A percentile compares a stretch with the other conserved stretches of the same genome.
Conservation (phyloP, 768 basidiomycete species). For the Mycena vulgaris region DNA sequence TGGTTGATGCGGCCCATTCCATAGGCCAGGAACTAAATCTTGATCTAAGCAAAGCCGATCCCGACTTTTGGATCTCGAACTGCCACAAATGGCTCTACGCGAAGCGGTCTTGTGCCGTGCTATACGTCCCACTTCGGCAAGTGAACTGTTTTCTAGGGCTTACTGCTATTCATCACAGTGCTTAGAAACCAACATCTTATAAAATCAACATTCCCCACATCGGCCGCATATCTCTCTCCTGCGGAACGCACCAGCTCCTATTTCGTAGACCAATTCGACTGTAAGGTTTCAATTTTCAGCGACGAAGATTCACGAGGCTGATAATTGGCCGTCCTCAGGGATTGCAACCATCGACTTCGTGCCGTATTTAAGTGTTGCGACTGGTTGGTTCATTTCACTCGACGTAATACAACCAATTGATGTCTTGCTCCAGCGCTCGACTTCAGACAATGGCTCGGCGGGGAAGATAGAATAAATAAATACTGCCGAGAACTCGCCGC, state of each 20-base stretch:
- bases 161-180: background rate
- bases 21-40: constrained; percentile 83
- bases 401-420: too few relatives aligned
- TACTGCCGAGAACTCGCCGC: constrained; percentile 84
- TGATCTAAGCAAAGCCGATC: constrained; percentile 67
- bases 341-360: constrained; percentile 69
- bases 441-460: constrained; percentile 86
- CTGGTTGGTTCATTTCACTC: constrained; percentile 57
- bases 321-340: constrained; percentile 54
- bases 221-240: constrained; percentile 64
- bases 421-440: constrained; percentile 75
- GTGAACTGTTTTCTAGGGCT: constrained; percentile 12
- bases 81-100: constrained; percentile 90
- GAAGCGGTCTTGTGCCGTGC: constrained; percentile 75
- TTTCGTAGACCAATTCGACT: constrained; percentile 63
- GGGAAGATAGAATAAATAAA: constrained; percentile 81
- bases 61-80: constrained; percentile 91
- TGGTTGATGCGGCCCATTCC: constrained; percentile 89
- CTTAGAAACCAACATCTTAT: constrained; percentile 77
- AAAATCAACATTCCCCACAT: constrained; percentile 72
- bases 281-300: constrained; percentile 39
- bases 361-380: constrained; percentile 63
- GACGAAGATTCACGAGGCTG: background rate
- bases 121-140: constrained; percentile 80
- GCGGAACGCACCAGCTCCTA: constrained; percentile 49